phyloP scores from a whole-genome alignment of 2,329 filamentous ascomycete genomes.

The Colletotrichum simmondsii region DNA sequence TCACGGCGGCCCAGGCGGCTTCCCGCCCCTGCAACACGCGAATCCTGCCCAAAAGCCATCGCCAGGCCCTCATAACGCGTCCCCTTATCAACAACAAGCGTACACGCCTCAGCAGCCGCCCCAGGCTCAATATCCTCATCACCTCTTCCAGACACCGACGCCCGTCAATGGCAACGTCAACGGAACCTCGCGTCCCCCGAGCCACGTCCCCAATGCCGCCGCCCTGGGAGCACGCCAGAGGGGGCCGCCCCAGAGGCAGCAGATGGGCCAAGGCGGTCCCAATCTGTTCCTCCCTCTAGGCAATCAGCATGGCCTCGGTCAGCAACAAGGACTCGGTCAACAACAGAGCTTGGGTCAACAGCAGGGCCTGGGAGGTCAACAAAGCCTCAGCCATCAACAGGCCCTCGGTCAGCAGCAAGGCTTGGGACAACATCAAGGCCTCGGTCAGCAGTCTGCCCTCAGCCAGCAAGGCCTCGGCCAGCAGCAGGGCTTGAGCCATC shows the following conservation, averaged over 20 bases:
- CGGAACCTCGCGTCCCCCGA: constrained; percentile 56
- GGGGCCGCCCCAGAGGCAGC: constrained; percentile 55
- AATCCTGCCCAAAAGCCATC: constrained; percentile 66
- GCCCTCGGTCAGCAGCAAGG: constrained; percentile 26
- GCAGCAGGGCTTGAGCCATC: constrained; percentile 25
- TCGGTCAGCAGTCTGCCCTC: constrained; percentile 24
- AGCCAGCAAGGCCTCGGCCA: constrained; percentile 19
- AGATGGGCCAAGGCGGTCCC: constrained; percentile 53
- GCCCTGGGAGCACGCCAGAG: constrained; percentile 54
- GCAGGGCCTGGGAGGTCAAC: constrained; percentile 30
- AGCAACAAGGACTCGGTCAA: constrained; percentile 33
- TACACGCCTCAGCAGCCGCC: constrained; percentile 64
- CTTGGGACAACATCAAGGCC: constrained; percentile 22
- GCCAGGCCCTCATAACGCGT: constrained; percentile 63
- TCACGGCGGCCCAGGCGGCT: constrained; percentile 44
- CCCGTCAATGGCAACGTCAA: constrained; percentile 60
- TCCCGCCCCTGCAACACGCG: constrained; percentile 56
- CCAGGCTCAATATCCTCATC: constrained; percentile 60
- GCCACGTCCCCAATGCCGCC: constrained; percentile 60
- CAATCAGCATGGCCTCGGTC: constrained; percentile 24
- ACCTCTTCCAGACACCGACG: constrained; percentile 61
- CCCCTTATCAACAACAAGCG: constrained; percentile 64
- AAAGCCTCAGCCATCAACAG: constrained; percentile 30
- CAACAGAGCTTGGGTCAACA: constrained; percentile 31
- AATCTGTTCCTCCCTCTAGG: constrained; percentile 48